These are phyloP conservation scores for Heterobasidion occidentale DNA, from an alignment of 1,284 basidiomycete species.

Conservation along the genomic window DNA sequence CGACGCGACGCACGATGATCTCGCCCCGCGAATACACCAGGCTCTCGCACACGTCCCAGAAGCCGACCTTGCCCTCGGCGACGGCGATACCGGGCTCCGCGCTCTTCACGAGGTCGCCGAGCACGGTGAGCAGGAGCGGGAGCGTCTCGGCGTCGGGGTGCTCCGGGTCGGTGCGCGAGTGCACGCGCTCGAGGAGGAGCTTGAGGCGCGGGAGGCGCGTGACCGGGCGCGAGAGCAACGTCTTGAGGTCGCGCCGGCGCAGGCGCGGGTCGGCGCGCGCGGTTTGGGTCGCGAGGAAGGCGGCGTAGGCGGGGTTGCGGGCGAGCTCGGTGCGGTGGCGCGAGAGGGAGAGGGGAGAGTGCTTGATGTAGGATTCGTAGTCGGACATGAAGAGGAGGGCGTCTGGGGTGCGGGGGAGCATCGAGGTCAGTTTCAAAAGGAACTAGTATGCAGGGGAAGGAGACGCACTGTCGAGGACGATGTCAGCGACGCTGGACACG, in stretches of 20 bases:
- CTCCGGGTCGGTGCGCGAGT: conserved; percentile 52
- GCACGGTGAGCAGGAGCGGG: conserved; percentile 53
- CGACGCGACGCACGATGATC: conserved; percentile 51
- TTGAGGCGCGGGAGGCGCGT: conserved; percentile 73
- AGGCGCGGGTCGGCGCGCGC: conserved; percentile 44
- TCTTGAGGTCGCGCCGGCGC: conserved; percentile 70
- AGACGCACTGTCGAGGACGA: conserved; percentile 60
- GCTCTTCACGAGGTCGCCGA: conserved; percentile 64
- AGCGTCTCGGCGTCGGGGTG: conserved; percentile 66
- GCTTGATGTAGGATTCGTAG: conserved; percentile 76
- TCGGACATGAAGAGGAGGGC: conserved; percentile 43
- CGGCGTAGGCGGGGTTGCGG: conserved; percentile 54
- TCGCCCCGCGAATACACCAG: conserved; percentile 69
- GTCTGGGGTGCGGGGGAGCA: conserved; percentile 14
- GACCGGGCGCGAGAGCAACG: conserved; percentile 75
- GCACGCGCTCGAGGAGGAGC: conserved; percentile 62
- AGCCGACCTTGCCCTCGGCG: conserved; percentile 78
- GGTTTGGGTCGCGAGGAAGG: conserved; percentile 54
- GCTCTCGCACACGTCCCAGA: conserved; percentile 71
- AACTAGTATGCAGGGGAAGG: background rate
- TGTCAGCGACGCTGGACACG: conserved; percentile 69
- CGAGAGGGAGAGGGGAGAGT: conserved; percentile 77
- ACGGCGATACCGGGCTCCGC: conserved; percentile 80
- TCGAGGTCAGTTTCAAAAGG: background rate
- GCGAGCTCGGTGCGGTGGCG: conserved; percentile 66